These are phyloP conservation scores for Pugionium dolabratum DNA, from an alignment of 345 rosid species.

Conservation along the genomic window DNA sequence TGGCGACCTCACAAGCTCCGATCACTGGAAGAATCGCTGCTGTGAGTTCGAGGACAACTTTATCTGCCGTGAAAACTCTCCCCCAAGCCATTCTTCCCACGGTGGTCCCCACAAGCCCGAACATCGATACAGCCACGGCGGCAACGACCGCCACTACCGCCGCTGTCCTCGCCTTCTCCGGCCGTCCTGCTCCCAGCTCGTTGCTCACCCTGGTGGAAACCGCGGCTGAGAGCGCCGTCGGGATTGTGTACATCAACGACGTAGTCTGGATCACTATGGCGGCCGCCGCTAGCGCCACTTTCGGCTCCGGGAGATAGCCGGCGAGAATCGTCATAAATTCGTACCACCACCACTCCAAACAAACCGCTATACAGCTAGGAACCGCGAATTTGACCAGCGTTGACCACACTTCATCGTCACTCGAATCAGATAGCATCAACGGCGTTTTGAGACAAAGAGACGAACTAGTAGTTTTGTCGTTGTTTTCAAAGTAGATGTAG, in stretches of 20 bases:
- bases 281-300: slow-evolving; percentile 61
- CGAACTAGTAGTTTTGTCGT: slow-evolving; percentile 20
- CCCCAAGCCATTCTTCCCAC: slow-evolving; percentile 73
- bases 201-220: slow-evolving; percentile 85
- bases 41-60: slow-evolving; percentile 54
- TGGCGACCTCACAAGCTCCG: slow-evolving; percentile 90
- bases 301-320: slow-evolving; percentile 64
- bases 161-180: slow-evolving; percentile 59
- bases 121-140: slow-evolving; percentile 50
- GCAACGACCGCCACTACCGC: slow-evolving; percentile 58
- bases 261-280: slow-evolving; percentile 89
- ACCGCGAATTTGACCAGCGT: slow-evolving; percentile 59
- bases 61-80: slow-evolving; percentile 60
- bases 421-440: slow-evolving; percentile 22
- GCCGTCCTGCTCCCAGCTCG: slow-evolving; percentile 82
- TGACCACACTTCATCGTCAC: slow-evolving; percentile 53
- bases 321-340: slow-evolving; percentile 90
- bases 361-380: slow-evolving; percentile 82
- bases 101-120: slow-evolving; percentile 65
- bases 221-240: slow-evolving; percentile 66
- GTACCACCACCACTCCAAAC: slow-evolving; percentile 99
- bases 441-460: slow-evolving; percentile 27
- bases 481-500: slow-evolving; percentile 44
- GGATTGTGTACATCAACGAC: slow-evolving; percentile 79
- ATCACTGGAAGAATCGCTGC: slow-evolving; percentile 68